Percentiles rank a stretch among this genome's conserved stretches.
Evolutionary conservation across 2,329 filamentous ascomycete genomes (phyloP).

Genomic region (Pseudocercospora macadamiae): DNA sequence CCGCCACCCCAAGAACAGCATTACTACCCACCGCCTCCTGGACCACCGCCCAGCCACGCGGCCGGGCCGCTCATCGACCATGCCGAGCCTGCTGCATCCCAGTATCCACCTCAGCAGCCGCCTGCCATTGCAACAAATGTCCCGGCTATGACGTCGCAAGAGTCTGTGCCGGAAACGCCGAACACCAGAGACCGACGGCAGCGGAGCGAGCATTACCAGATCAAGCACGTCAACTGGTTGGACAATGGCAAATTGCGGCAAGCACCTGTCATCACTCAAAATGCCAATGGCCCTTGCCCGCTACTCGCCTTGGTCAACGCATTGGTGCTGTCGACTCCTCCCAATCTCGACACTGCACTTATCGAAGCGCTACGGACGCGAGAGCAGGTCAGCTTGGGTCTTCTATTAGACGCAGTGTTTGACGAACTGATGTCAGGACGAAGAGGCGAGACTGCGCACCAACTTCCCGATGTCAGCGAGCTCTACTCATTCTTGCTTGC

Average conservation of each 20-base stretch:
- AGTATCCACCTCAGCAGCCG: constrained; percentile 37
- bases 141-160: constrained; percentile 15
- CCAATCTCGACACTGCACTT: constrained; percentile 68
- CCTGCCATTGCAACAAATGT: constrained; percentile 34
- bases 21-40: constrained; percentile 30
- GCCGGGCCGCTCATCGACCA: constrained; percentile 38
- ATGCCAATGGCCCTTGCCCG: constrained; percentile 92
- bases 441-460: constrained; percentile 63
- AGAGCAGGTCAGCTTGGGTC: constrained; percentile 83
- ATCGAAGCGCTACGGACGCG: constrained; percentile 75
- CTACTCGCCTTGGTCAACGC: constrained; percentile 92
- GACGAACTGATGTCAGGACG: constrained; percentile 86
- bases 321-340: constrained; percentile 77
- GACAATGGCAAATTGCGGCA: constrained; percentile 69
- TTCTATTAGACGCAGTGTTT: constrained; percentile 86
- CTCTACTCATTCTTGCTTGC: constrained; percentile 86
- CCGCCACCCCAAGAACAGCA: constrained; percentile 17
- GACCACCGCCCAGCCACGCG: constrained; percentile 38
- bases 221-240: constrained; percentile 87
- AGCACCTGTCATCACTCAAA: constrained; percentile 91
- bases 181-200: constrained; percentile 48
- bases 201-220: constrained; percentile 79
- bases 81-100: constrained; percentile 31
- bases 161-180: constrained; percentile 41
- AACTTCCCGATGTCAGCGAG: constrained; percentile 83